Percentiles rank a stretch among this genome's conserved stretches.
Conservation (phyloP, 768 basidiomycete species). For the Amanita inopinata region DNA sequence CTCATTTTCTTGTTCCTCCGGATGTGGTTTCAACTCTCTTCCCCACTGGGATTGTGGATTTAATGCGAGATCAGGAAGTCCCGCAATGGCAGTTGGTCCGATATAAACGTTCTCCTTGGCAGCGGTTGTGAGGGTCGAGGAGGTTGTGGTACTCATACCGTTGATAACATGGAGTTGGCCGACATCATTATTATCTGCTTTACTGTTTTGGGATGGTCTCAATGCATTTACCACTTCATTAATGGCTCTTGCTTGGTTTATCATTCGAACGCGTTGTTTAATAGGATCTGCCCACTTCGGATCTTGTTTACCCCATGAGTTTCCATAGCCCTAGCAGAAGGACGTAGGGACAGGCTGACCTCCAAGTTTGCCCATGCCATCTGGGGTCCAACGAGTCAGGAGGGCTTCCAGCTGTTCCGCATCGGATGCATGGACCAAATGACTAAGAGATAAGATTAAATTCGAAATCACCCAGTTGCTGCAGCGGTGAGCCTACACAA, state of each 20-base stretch:
- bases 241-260: slow-evolving; percentile 60
- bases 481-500: slow-evolving; percentile 51
- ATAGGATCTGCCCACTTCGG: slow-evolving; percentile 85
- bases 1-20: slow-evolving; percentile 55
- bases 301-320: slow-evolving; percentile 35
- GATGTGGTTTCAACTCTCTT: slow-evolving; percentile 51
- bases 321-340: slow-evolving; percentile 9
- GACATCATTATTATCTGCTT: slow-evolving; percentile 30
- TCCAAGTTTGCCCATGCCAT: slow-evolving; percentile 81
- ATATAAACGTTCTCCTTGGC: slow-evolving; percentile 58
- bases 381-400: slow-evolving; percentile 81
- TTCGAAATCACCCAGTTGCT: background rate
- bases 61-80: slow-evolving; percentile 45
- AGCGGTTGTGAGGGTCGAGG: slow-evolving; percentile 67
- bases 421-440: slow-evolving; percentile 86
- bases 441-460: slow-evolving; percentile 36
- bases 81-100: slow-evolving; percentile 33
- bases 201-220: slow-evolving; percentile 42
- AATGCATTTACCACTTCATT: slow-evolving; percentile 70
- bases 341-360: slow-evolving; percentile 38
- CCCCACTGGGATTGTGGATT: slow-evolving; percentile 55
- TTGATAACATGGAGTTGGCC: slow-evolving; percentile 71
- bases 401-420: slow-evolving; percentile 83
- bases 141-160: slow-evolving; percentile 58
- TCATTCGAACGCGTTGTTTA: slow-evolving; percentile 63